Base-by-base conservation (phyloP, 1,139 yeast genomes). In the Suhomyces kunorum region DNA sequence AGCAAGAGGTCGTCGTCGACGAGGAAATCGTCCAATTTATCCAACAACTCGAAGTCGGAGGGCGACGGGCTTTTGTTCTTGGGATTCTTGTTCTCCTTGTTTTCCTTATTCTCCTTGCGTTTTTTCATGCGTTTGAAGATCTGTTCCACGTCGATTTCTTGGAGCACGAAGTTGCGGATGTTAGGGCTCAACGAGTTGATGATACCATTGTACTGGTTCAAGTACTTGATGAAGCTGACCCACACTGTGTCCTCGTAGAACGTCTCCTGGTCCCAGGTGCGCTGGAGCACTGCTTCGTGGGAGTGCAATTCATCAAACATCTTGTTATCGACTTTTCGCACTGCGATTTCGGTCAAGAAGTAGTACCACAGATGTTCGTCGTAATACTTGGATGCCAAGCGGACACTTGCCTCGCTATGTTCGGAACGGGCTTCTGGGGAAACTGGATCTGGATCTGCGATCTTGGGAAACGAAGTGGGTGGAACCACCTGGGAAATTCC, bases 311-410 rank as follows among this genome's bases (percentile, higher is more conserved):
- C 76, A 49, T 72, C 71, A 43, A 60, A 61, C 55, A 74, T 56
- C 28, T 59, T 61, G 51, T 74, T 74, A 45, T 74, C 78, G 6
- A 74, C 62, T 48, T 71, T 74, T 25, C 80, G 53, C 7, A 72
- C 65, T 0, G 76, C 76, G n/a, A 74, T 62, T 48, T 74, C 80
- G 0, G 79, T 74, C 32, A 74, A 54, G 45, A 66, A 74, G 45
- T 57, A 74, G 52, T 71, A 71, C 79, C 79, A 74, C 15, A 74
- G 61, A 38, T 68, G 61, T 40, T 68, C 69, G 40, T 60, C 71
- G 48, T 61, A 70, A 43, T 49, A 71, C 40, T 47, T 61, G 23
- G 55, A 49, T 1, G 73, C 68, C 19, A 66, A 46, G 38, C 45
- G 49, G 1, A 64, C 32, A 36, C 66, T 58, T 14, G 59, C 59